phyloP scores from a whole-genome alignment of 306 rosid species.

The Fragaria iinumae region DNA sequence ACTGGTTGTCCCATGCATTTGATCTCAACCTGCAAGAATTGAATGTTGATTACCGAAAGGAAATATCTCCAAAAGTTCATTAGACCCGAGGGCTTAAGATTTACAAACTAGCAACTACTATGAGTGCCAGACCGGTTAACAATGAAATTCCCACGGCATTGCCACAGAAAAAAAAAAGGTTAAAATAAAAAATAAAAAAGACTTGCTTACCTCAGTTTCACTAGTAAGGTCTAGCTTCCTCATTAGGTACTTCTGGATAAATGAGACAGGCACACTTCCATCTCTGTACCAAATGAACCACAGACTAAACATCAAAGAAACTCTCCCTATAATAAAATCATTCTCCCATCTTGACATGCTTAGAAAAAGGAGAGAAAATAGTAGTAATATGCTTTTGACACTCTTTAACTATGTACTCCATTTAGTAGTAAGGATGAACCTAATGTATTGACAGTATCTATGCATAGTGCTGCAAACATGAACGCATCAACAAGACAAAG shows the following conservation, averaged over 20 bases:
- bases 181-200: no score
- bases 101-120: not conserved
- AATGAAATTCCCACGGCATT: not conserved
- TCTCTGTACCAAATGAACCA: conserved; percentile 48
- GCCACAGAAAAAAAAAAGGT: not conserved
- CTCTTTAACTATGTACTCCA: not conserved
- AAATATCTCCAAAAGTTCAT: not conserved
- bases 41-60: not conserved
- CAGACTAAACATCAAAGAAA: not conserved
- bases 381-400: not conserved
- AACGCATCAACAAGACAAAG: not conserved
- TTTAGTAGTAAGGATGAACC: not conserved
- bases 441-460: not conserved
- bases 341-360: not conserved
- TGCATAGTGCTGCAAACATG: not conserved
- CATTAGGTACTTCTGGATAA: conserved; percentile 58
- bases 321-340: not conserved
- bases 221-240: conserved; percentile 59
- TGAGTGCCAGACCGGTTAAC: not conserved
- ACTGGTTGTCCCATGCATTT: conserved; percentile 91
- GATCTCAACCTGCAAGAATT: conserved; percentile 69
- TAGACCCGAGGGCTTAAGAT: not conserved
- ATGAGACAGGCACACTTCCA: conserved; percentile 58
- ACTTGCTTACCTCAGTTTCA: conserved; percentile 62
- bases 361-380: not conserved